These are phyloP conservation scores for Zalaria obscura DNA, from an alignment of 2,329 filamentous ascomycete genomes.

Conservation along the genomic window DNA sequence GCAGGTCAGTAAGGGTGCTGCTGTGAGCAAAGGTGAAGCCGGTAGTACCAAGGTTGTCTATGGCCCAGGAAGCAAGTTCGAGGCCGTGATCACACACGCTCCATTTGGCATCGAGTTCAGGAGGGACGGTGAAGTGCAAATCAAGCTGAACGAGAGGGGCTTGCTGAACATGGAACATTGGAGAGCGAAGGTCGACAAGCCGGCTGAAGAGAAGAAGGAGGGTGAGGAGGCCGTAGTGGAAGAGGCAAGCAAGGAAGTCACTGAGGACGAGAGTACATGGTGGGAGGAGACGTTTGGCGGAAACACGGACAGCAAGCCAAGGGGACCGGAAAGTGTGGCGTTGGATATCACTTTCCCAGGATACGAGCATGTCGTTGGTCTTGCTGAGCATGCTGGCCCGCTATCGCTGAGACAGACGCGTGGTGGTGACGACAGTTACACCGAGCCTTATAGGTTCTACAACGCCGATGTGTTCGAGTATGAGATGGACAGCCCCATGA, in stretches of 20 bases:
- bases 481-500: slow-evolving; percentile 94
- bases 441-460: slow-evolving; percentile 86
- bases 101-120: slow-evolving; percentile 82
- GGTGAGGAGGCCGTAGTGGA: slow-evolving; percentile 27
- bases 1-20: slow-evolving; percentile 55
- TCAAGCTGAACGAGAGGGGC: slow-evolving; percentile 83
- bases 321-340: slow-evolving; percentile 80
- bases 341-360: slow-evolving; percentile 86
- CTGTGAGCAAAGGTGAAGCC: slow-evolving; percentile 48
- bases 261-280: slow-evolving; percentile 78
- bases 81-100: slow-evolving; percentile 68
- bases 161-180: slow-evolving; percentile 91
- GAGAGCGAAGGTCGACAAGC: slow-evolving; percentile 68
- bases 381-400: slow-evolving; percentile 82
- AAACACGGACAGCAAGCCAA: slow-evolving; percentile 90
- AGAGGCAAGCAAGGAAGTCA: slow-evolving; percentile 23
- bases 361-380: slow-evolving; percentile 86
- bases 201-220: slow-evolving; percentile 42
- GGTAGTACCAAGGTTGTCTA: slow-evolving; percentile 64
- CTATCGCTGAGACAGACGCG: slow-evolving; percentile 78
- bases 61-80: slow-evolving; percentile 59
- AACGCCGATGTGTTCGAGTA: slow-evolving; percentile 98
- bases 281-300: slow-evolving; percentile 96
- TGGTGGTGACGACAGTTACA: slow-evolving; percentile 71
- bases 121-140: slow-evolving; percentile 64